phyloP scores from a whole-genome alignment of 306 rosid species.

The Ormosia semicastrata region DNA sequence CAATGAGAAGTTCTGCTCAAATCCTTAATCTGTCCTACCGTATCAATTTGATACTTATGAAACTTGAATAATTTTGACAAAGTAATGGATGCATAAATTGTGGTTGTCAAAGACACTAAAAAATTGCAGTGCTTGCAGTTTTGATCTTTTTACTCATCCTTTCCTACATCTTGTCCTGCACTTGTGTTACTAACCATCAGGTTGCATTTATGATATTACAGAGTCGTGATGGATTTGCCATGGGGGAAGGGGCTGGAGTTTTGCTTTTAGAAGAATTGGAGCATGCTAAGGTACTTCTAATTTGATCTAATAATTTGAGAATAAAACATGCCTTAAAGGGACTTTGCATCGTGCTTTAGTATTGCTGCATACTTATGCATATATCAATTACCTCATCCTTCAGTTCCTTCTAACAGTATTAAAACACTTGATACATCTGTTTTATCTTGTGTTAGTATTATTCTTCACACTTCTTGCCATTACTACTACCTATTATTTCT shows the following conservation, averaged over 20 bases:
- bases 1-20: neutral
- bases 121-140: neutral
- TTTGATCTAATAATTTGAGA: conserved; percentile 8
- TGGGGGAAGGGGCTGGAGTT: conserved; percentile 99
- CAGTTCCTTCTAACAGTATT: neutral
- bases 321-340: neutral
- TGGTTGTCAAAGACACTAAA: conserved; percentile 5
- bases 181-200: conserved; percentile 27
- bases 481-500: neutral
- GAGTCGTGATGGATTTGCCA: conserved; percentile 98
- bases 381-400: neutral
- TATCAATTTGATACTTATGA: no score
- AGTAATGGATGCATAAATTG: conserved; percentile 3
- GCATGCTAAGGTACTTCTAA: conserved; percentile 81
- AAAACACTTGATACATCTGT: neutral
- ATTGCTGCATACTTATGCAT: neutral
- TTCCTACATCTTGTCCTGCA: conserved; percentile 16
- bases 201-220: conserved; percentile 45
- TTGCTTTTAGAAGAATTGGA: conserved; percentile 91
- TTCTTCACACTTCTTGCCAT: neutral
- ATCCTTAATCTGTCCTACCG: neutral
- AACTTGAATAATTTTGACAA: no score
- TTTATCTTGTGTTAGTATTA: conserved; percentile 6
- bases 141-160: neutral
- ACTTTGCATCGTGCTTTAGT: neutral